Conservation (phyloP, 352 stramenopile genomes). For the Thraustochytrium aureum region DNA sequence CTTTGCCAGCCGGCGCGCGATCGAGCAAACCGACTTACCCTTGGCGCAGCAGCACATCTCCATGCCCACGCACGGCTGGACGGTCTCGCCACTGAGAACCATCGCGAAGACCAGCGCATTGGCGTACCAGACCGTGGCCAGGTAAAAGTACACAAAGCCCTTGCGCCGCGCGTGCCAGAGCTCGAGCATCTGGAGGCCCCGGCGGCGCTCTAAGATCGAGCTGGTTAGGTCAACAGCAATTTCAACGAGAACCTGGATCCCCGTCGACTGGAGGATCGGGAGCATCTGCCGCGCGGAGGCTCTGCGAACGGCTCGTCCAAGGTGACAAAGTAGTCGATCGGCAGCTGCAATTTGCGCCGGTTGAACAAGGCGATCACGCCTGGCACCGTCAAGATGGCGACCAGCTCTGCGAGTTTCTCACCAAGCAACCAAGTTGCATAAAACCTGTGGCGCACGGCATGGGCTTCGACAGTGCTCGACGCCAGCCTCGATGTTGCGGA, state of each 20-base stretch:
- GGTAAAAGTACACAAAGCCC: neutral
- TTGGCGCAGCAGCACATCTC: neutral
- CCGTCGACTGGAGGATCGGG: neutral
- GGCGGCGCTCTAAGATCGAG: neutral
- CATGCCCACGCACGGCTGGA: neutral
- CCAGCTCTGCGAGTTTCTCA: neutral
- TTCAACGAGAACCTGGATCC: neutral
- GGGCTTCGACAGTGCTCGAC: neutral
- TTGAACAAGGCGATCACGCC: neutral
- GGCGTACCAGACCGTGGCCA: neutral
- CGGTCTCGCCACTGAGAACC: neutral
- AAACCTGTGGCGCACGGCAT: neutral
- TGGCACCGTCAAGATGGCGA: neutral
- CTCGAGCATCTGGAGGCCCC: neutral
- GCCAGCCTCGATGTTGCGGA: neutral
- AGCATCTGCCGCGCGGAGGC: neutral
- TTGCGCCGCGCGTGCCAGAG: neutral
- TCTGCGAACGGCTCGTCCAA: neutral
- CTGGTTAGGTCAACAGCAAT: neutral
- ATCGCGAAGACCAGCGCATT: neutral
- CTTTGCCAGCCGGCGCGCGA: too few relatives aligned
- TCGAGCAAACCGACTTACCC: neutral
- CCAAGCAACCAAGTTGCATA: neutral
- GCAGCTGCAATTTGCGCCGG: neutral
- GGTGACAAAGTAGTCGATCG: neutral